These are phyloP conservation scores for Fistulina hepatica DNA, from an alignment of 1,284 basidiomycete species.

Conservation along the genomic window DNA sequence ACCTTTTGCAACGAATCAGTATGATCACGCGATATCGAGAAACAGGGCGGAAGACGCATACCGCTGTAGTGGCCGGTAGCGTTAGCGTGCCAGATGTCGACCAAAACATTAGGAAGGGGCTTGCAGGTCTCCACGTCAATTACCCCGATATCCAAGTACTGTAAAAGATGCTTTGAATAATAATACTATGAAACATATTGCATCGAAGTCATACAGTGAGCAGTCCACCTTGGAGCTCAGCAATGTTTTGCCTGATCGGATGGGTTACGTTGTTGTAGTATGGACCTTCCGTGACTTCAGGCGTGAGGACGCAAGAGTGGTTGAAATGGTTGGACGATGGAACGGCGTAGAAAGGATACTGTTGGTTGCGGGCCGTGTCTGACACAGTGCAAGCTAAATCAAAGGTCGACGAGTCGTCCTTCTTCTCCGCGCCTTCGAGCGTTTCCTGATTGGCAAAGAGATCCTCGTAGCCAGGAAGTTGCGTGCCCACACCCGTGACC, in stretches of 20 bases:
- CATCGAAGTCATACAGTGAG: slow-evolving; percentile 25
- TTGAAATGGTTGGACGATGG: not conserved
- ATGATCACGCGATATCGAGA: not conserved
- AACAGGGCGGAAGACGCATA: slow-evolving; percentile 7
- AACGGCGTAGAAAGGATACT: too few species aligned
- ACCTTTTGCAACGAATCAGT: too few species aligned
- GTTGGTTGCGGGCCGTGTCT: too few species aligned
- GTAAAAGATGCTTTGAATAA: slow-evolving; percentile 1
- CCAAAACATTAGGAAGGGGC: slow-evolving; percentile 54
- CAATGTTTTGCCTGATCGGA: slow-evolving; percentile 39
- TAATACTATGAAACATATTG: slow-evolving; percentile 1
- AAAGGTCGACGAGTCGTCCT: too few species aligned
- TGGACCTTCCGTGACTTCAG: slow-evolving; percentile 39
- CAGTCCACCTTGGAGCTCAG: slow-evolving; percentile 35
- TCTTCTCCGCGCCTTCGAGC: slow-evolving; percentile 18
- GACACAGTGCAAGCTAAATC: too few species aligned
- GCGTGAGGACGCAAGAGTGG: slow-evolving; percentile 21
- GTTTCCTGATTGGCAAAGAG: slow-evolving; percentile 31
- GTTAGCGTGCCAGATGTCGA: slow-evolving; percentile 62
- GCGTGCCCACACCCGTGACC: slow-evolving; percentile 25
- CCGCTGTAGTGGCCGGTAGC: slow-evolving; percentile 44
- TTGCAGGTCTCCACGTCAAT: slow-evolving; percentile 67
- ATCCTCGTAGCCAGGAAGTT: slow-evolving; percentile 32
- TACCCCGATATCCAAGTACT: slow-evolving; percentile 56
- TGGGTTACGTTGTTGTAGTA: slow-evolving; percentile 38